Evolutionary conservation across 2,329 filamentous ascomycete genomes (phyloP).

Genomic region (Coleophoma cylindrospora): DNA sequence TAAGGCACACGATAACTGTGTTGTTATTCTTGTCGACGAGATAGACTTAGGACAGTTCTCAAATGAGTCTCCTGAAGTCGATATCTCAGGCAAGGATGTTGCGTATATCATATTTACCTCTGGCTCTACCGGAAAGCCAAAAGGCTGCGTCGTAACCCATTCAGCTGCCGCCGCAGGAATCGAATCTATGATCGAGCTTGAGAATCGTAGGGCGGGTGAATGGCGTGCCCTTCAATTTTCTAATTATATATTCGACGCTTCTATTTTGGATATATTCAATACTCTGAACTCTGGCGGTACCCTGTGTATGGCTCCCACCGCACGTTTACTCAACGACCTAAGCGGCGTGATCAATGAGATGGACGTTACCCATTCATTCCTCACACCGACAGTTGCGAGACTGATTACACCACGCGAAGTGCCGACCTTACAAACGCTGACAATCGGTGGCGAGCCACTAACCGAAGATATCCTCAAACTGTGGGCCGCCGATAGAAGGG

Average conservation of each 20-base stretch:
- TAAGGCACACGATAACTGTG: neutral
- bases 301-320: neutral
- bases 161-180: neutral
- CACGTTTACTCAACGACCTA: constrained; percentile 1
- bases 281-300: constrained; percentile 4
- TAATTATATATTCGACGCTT: constrained; percentile 5
- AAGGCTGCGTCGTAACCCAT: constrained; percentile 11
- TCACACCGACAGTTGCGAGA: constrained; percentile 3
- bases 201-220: neutral
- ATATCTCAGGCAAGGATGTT: neutral
- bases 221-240: neutral
- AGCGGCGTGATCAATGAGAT: constrained; percentile 4
- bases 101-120: constrained; percentile 15
- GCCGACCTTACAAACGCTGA: constrained; percentile 2
- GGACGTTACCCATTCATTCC: constrained; percentile 3
- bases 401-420: constrained; percentile 5
- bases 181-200: neutral
- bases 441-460: constrained; percentile 3
- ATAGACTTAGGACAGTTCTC: neutral
- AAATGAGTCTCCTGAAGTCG: neutral
- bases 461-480: constrained; percentile 1
- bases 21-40: neutral
- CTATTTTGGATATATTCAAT: constrained; percentile 6
- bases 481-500: neutral
- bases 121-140: constrained; percentile 12